Percentiles rank a stretch among this genome's conserved stretches.
These are phyloP conservation scores for Avicennia marina DNA, from an alignment of 257 asterid genomes.

Conservation along the genomic window DNA sequence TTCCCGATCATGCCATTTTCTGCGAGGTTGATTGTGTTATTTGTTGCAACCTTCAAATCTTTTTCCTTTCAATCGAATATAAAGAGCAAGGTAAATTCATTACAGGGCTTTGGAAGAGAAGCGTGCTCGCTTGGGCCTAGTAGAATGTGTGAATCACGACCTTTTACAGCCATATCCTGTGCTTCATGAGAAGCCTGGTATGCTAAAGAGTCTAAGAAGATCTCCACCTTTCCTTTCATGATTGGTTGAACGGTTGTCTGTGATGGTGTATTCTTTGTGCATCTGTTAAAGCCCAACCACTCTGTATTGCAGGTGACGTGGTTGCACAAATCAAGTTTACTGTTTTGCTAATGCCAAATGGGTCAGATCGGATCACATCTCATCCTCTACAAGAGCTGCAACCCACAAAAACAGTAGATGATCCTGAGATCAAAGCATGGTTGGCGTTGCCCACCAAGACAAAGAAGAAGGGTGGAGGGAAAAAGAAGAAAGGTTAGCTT, in stretches of 20 bases:
- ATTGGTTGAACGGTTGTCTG: too few species aligned
- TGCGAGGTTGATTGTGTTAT: slow-evolving; percentile 47
- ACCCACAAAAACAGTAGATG: slow-evolving; percentile 30
- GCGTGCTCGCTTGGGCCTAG: slow-evolving; percentile 84
- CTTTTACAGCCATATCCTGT: slow-evolving; percentile 95
- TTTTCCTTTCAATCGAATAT: background rate
- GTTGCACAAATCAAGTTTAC: slow-evolving; percentile 84
- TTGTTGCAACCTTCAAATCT: background rate
- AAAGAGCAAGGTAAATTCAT: background rate
- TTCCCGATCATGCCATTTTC: slow-evolving; percentile 89
- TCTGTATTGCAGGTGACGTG: slow-evolving; percentile 54
- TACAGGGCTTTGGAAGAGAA: slow-evolving; percentile 95
- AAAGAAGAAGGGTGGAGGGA: slow-evolving; percentile 82
- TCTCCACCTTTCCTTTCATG: too few species aligned
- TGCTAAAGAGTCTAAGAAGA: background rate
- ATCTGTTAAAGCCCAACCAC: background rate
- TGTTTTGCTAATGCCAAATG: slow-evolving; percentile 78
- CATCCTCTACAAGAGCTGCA: slow-evolving; percentile 58
- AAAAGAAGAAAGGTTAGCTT: slow-evolving; percentile 69
- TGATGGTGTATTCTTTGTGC: too few species aligned
- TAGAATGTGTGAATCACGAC: slow-evolving; percentile 82
- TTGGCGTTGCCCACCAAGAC: slow-evolving; percentile 55
- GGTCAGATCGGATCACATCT: slow-evolving; percentile 69
- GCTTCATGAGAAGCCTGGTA: slow-evolving; percentile 93
- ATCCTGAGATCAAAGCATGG: slow-evolving; percentile 39